Conservation (phyloP, 2,329 filamentous ascomycete species). For the Zasmidium angulare region DNA sequence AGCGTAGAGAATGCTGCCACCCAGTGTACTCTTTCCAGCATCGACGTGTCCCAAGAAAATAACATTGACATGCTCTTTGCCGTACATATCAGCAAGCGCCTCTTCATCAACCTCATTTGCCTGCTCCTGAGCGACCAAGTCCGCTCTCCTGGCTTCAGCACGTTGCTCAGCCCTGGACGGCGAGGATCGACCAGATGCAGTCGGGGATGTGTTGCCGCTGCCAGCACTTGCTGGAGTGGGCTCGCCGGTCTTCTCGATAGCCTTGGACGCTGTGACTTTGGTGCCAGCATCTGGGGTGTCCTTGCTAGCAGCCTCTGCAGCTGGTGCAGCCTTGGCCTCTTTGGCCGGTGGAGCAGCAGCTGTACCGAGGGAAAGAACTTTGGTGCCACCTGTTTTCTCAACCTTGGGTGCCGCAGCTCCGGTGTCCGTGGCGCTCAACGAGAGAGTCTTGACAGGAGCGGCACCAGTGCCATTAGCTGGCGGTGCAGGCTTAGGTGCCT, state of each 20-base stretch:
- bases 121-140: constrained; percentile 82
- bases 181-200: constrained; percentile 73
- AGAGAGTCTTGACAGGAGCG: constrained; percentile 59
- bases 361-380: constrained; percentile 69
- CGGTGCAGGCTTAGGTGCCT: constrained; percentile 43
- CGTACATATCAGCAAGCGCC: constrained; percentile 91
- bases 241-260: constrained; percentile 87
- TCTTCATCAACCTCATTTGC: constrained; percentile 75
- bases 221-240: constrained; percentile 53
- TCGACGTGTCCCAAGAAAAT: constrained; percentile 99
- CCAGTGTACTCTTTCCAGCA: constrained; percentile 94
- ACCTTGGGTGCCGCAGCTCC: constrained; percentile 57
- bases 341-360: constrained; percentile 47
- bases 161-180: constrained; percentile 56
- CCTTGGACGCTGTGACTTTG: constrained; percentile 84
- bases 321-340: constrained; percentile 42
- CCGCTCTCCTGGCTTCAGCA: constrained; percentile 65
- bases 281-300: constrained; percentile 66
- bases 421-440: constrained; percentile 50
- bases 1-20: constrained; percentile 86
- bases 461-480: constrained; percentile 55
- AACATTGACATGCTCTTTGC: constrained; percentile 90
- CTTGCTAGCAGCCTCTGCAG: constrained; percentile 37
- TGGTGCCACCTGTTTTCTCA: constrained; percentile 54
- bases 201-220: constrained; percentile 72